These are phyloP conservation scores for Zygotorulaspora mrakii DNA, from an alignment of 1,139 yeast genomes.

Conservation along the genomic window DNA sequence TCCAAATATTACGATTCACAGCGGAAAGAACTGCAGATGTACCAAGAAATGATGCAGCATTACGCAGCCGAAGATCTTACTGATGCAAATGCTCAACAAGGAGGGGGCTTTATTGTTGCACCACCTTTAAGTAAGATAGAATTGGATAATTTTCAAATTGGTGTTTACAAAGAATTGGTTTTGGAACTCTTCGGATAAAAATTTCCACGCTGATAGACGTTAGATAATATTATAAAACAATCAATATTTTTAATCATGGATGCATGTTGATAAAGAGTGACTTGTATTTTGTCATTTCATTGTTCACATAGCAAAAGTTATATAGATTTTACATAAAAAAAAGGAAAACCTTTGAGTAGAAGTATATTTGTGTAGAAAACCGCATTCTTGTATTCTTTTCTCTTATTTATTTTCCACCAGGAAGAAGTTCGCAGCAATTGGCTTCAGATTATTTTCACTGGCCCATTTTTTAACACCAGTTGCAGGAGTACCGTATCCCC, in stretches of 20 bases:
- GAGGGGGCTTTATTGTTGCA: constrained; percentile 28
- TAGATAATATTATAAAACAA: neutral
- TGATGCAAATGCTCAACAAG: constrained; percentile 24
- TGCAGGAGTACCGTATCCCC: constrained; percentile 81
- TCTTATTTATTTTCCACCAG: constrained; percentile 56
- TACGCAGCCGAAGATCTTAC: constrained; percentile 27
- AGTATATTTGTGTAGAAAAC: too few relatives aligned
- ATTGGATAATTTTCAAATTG: constrained; percentile 36
- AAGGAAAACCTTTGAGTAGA: too few relatives aligned
- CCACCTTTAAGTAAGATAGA: constrained; percentile 30
- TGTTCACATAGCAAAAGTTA: constrained; percentile 1
- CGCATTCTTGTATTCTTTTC: neutral
- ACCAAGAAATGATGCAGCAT: constrained; percentile 34
- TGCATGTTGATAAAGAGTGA: neutral
- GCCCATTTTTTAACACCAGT: constrained; percentile 79
- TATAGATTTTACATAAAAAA: neutral
- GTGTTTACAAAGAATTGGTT: constrained; percentile 38
- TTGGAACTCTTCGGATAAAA: constrained; percentile 23
- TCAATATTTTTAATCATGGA: neutral
- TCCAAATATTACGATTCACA: constrained; percentile 31
- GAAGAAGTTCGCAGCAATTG: constrained; percentile 76
- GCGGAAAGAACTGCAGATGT: constrained; percentile 29
- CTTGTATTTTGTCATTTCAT: neutral
- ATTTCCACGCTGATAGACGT: neutral
- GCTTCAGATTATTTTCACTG: constrained; percentile 54